Evolutionary conservation across 2,329 filamentous ascomycete genomes (phyloP), one percentile per base, ranked within the genome.

Genomic region (Penicillium oxalicum): DNA sequence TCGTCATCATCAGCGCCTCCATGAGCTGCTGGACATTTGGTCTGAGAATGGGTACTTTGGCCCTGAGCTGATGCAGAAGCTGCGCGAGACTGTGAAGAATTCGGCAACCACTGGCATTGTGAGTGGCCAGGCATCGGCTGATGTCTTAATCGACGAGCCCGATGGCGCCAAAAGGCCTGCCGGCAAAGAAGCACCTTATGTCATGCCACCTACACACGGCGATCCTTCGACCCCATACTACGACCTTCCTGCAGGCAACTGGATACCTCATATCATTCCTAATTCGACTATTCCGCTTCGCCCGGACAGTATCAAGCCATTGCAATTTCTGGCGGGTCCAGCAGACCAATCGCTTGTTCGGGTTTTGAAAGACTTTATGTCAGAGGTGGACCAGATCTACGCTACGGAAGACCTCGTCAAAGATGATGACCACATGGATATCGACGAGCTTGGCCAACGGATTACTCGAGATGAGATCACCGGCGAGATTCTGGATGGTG

Each of bases 171-270:
- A 77, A 12, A 84, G 80, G 58, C 25, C 47, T 2, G 11, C 54
- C 13, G 53, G 60, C 40, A 65, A 65, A 57, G 75, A 84, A 51
- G 71, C 72, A 1, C 85, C 86, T 0, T 91, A 82, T 61, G 68
- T 85, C 27, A 78, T 95, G 66, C 90, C 90, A 18, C 76, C 86
- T 1, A 80, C 79, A 48, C 90, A 95, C 64, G 90, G 90, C 36
- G 87, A 94, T 62, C 70, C 77, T 1, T 78, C 80, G 0, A 82
- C 78, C 4, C 82, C 86, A 0, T 95, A 86, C 80, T 87, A 90
- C 69, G 88, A 95, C 55, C 73, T 94, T 0, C 89, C 89, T 0
- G 88, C 88, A 1, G 86, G 82, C 2, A 91, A 88, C 56, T 84
- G 91, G 75, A 78, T 95, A 40, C 86, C 86, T 4, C 84, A 87